These are phyloP conservation scores for Silybum marianum DNA, from an alignment of 129 eudicot genomes.

Conservation along the genomic window DNA sequence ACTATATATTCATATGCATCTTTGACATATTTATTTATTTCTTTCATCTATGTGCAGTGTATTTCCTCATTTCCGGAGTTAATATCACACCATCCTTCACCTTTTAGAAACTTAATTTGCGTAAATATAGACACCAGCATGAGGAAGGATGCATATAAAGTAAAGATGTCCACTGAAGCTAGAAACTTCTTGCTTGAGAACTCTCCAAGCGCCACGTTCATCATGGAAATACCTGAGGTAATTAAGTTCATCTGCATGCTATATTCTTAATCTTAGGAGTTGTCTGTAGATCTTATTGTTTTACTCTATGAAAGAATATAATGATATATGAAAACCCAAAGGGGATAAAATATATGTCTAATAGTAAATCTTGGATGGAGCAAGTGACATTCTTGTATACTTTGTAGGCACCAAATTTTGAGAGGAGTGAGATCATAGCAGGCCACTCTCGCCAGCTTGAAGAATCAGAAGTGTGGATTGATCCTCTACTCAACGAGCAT, in stretches of 20 bases:
- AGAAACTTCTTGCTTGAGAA: neutral
- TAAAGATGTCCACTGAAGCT: conserved; percentile 6
- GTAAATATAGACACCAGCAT: neutral
- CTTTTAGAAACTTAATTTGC: neutral
- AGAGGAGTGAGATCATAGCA: neutral
- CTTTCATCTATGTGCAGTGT: conserved; percentile 13
- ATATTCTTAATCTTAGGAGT: neutral
- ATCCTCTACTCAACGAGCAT: neutral
- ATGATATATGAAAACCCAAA: no score
- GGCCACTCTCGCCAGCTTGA: neutral
- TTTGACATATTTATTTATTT: neutral
- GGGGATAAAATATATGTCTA: no score
- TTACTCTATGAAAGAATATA: no score
- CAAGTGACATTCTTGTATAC: neutral
- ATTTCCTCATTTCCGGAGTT: conserved; percentile 14
- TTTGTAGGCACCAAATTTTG: neutral
- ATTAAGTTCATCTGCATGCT: neutral
- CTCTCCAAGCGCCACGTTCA: conserved; percentile 17
- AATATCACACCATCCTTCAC: conserved; percentile 14
- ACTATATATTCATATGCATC: neutral
- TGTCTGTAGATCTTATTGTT: neutral
- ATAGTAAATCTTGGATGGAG: neutral
- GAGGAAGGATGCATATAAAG: neutral
- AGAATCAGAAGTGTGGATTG: neutral
- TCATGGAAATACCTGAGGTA: conserved; percentile 10